Evolutionary conservation across 2,329 filamentous ascomycete species (phyloP).

Genomic region (Pseudogymnoascus pannorum): DNA sequence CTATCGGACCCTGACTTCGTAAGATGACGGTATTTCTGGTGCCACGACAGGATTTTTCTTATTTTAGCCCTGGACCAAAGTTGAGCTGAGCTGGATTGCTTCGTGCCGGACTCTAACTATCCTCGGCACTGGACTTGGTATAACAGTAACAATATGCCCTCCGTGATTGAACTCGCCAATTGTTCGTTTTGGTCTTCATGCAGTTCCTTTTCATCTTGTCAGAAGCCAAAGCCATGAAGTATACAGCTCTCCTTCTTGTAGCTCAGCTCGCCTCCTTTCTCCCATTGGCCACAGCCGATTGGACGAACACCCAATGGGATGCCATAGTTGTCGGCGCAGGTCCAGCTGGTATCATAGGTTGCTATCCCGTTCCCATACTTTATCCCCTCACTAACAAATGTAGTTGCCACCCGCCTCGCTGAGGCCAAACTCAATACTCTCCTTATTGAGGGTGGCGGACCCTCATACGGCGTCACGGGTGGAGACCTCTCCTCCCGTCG

Average conservation of each 20-base stretch:
- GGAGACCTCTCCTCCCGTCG: conserved; percentile 33
- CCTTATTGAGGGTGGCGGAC: conserved; percentile 44
- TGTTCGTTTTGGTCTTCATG: not conserved
- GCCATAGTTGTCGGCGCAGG: conserved; percentile 43
- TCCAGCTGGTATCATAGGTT: conserved; percentile 42
- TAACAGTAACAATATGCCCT: not conserved
- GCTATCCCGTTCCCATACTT: not conserved
- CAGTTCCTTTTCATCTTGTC: not conserved
- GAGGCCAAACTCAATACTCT: conserved; percentile 45
- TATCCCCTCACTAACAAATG: not conserved
- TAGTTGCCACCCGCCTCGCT: conserved; percentile 41
- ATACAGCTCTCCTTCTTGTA: not conserved
- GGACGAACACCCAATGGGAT: conserved; percentile 26
- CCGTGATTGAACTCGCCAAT: not conserved
- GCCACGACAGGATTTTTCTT: not conserved
- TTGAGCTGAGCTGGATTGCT: not conserved
- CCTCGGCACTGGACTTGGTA: not conserved
- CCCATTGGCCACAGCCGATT: conserved; percentile 15
- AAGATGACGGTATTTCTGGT: conserved; percentile 4
- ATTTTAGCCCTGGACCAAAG: not conserved
- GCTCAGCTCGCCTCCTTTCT: conserved; percentile 3
- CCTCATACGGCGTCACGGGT: conserved; percentile 42
- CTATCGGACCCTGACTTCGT: conserved; percentile 4
- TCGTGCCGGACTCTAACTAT: not conserved
- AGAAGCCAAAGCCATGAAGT: not conserved